phyloP scores from a whole-genome alignment of 441 rosid genomes.

The Corymbia citriodora region DNA sequence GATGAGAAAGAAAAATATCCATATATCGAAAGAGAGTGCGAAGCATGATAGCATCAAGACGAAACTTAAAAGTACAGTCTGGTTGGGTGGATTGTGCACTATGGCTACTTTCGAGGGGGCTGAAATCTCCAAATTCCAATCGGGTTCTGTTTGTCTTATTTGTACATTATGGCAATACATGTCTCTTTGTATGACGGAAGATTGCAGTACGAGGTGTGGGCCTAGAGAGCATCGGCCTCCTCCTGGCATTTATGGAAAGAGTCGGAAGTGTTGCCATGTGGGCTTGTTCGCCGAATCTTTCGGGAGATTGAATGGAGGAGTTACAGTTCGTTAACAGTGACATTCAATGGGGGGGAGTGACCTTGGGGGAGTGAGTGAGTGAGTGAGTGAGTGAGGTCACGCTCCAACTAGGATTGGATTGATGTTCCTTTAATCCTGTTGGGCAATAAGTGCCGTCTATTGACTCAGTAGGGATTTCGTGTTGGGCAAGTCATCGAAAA shows the following conservation, averaged over 20 bases:
- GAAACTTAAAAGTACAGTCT: no score
- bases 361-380: background rate
- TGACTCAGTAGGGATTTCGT: background rate
- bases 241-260: background rate
- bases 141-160: background rate
- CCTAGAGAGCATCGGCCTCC: background rate
- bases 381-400: background rate
- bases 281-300: background rate
- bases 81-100: background rate
- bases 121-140: no score
- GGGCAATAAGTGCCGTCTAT: background rate
- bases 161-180: background rate
- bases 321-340: background rate
- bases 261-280: background rate
- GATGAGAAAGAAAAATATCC: no score
- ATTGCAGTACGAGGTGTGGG: background rate
- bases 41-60: no score
- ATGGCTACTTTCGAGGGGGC: no score
- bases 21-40: no score
- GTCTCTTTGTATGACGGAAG: background rate
- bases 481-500: accelerated
- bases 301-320: background rate
- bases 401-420: background rate
- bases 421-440: background rate
- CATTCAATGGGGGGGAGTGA: background rate